These are phyloP conservation scores for Suillus paluster DNA, from an alignment of 768 basidiomycete species.

Conservation along the genomic window DNA sequence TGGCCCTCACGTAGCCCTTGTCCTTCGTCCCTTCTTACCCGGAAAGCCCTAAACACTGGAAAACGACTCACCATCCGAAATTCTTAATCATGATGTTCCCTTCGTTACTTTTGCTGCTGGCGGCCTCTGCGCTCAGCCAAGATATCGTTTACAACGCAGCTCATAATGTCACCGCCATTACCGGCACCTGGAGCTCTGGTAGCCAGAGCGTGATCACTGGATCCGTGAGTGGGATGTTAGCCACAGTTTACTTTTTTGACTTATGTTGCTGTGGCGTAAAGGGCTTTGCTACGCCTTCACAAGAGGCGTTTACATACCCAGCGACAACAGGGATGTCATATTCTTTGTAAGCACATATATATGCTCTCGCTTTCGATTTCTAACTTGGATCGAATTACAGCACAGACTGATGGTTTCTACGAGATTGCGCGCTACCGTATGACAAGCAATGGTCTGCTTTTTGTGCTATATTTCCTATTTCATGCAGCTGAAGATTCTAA, in stretches of 20 bases:
- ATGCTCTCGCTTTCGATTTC: neutral
- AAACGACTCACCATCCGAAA: conserved; percentile 2
- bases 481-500: neutral
- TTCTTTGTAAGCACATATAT: conserved; percentile 70
- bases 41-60: neutral
- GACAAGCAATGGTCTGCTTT: conserved; percentile 73
- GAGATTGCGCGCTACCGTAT: conserved; percentile 94
- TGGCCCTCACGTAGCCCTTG: conserved; percentile 15
- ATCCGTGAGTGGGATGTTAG: conserved; percentile 55
- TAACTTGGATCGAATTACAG: conserved; percentile 39
- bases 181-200: conserved; percentile 89
- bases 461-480: neutral
- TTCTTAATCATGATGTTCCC: conserved; percentile 25
- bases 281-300: conserved; percentile 86
- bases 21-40: conserved; percentile 2
- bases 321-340: conserved; percentile 83
- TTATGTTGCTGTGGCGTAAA: conserved; percentile 34
- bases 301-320: conserved; percentile 84
- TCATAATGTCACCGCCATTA: conserved; percentile 72
- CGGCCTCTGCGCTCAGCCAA: conserved; percentile 38
- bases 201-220: conserved; percentile 80
- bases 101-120: conserved; percentile 31
- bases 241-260: neutral
- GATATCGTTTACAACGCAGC: conserved; percentile 43
- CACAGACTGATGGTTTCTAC: conserved; percentile 74